Percentiles rank a stretch among this genome's conserved stretches.
These are phyloP conservation scores for Beta macrorhiza DNA, from an alignment of 179 eudicot genomes.

Conservation along the genomic window DNA sequence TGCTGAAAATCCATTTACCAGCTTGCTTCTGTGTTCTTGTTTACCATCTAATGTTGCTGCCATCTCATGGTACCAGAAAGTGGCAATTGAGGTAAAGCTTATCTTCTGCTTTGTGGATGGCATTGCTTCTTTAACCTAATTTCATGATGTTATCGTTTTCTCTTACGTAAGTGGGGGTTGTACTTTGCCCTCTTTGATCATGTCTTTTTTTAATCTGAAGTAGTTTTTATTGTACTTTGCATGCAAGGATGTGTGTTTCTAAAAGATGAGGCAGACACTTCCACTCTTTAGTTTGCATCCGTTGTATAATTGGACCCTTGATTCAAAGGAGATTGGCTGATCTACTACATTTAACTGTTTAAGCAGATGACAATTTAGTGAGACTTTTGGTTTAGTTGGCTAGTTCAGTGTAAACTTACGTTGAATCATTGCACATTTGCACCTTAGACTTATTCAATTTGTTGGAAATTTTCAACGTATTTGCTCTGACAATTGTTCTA, in stretches of 20 bases:
- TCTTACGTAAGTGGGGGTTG: background rate
- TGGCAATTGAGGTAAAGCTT: constrained; percentile 72
- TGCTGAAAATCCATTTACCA: constrained; percentile 86
- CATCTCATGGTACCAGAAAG: constrained; percentile 68
- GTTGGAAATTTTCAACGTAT: background rate
- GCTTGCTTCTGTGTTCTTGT: constrained; percentile 73
- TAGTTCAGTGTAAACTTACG: no score
- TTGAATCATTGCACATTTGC: no score
- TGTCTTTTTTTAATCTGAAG: background rate
- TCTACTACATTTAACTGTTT: background rate
- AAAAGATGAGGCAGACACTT: background rate
- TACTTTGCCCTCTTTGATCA: background rate
- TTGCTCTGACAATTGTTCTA: no score
- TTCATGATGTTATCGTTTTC: background rate
- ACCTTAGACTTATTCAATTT: background rate
- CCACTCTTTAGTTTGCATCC: background rate
- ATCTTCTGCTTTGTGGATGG: constrained; percentile 18
- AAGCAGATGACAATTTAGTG: background rate
- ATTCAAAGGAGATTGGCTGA: background rate
- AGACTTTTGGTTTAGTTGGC: background rate
- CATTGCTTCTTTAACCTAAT: background rate
- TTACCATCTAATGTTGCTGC: constrained; percentile 42
- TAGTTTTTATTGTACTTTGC: background rate
- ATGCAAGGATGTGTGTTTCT: background rate
- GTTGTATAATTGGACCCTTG: background rate